Percentiles rank a stretch among this genome's conserved stretches.
phyloP scores from a whole-genome alignment of 805 yeast genomes.

The Kuraishia borneana region DNA sequence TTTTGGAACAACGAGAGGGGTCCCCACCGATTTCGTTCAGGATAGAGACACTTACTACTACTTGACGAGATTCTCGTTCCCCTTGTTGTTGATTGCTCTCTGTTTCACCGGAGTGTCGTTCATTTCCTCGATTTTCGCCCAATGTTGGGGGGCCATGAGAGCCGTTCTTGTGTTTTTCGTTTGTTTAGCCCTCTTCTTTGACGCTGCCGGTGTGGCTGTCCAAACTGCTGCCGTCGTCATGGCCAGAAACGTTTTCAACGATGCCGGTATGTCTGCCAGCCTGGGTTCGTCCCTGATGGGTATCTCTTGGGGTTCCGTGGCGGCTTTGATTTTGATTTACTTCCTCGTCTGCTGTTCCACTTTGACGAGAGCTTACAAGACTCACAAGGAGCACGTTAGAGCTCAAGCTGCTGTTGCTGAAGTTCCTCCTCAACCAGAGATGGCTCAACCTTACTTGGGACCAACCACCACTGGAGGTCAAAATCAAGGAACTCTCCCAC shows the following conservation, averaged over 20 bases:
- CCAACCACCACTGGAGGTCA: slow-evolving; percentile 17
- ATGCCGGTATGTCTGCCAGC: slow-evolving; percentile 29
- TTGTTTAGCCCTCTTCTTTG: slow-evolving; percentile 38
- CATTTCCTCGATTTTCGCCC: slow-evolving; percentile 39
- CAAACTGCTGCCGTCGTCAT: slow-evolving; percentile 72
- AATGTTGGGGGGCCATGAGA: slow-evolving; percentile 45
- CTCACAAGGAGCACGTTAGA: slow-evolving; percentile 31
- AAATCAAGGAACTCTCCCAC: slow-evolving; percentile 11
- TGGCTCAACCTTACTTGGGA: slow-evolving; percentile 13
- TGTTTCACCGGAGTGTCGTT: slow-evolving; percentile 55
- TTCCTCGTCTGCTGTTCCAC: slow-evolving; percentile 40
- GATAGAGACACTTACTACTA: slow-evolving; percentile 51
- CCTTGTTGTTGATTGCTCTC: slow-evolving; percentile 47
- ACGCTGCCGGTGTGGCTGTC: slow-evolving; percentile 53
- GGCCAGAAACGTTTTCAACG: slow-evolving; percentile 58
- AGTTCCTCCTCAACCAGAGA: slow-evolving; percentile 2
- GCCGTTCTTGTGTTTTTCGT: slow-evolving; percentile 42
- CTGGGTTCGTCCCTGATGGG: slow-evolving; percentile 52
- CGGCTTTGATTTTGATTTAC: slow-evolving; percentile 36
- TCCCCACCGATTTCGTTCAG: slow-evolving; percentile 42
- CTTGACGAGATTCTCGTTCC: slow-evolving; percentile 56
- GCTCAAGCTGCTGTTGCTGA: slow-evolving; percentile 11
- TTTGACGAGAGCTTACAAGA: slow-evolving; percentile 36
- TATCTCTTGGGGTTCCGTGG: slow-evolving; percentile 62
- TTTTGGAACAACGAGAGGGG: slow-evolving; percentile 38